Evolutionary conservation across 1,284 basidiomycete genomes (phyloP).

Genomic region (Boletus semigastroideus): DNA sequence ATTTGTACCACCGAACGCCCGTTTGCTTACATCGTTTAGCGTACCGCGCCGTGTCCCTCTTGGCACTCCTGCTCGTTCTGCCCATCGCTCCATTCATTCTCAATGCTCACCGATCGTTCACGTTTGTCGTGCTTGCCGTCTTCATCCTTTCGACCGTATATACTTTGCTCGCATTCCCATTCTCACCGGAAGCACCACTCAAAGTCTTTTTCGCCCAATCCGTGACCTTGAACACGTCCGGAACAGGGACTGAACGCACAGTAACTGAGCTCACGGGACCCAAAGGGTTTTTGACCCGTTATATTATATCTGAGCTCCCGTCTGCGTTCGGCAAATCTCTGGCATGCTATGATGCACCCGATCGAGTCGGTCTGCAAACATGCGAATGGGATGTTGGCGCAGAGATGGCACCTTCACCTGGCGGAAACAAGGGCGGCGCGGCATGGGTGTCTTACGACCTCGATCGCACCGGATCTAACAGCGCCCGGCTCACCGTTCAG

Average conservation of each 20-base stretch:
- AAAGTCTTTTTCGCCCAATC: conserved; percentile 70
- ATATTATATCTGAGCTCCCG: conserved; percentile 52
- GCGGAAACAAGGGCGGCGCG: conserved; percentile 10
- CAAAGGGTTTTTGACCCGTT: conserved; percentile 41
- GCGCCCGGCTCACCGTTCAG: conserved; percentile 46
- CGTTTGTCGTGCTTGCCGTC: conserved; percentile 40
- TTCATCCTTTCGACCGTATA: conserved; percentile 47
- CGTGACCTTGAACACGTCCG: conserved; percentile 42
- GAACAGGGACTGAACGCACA: conserved; percentile 18
- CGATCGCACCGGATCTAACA: conserved; percentile 37
- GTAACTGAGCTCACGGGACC: conserved; percentile 50
- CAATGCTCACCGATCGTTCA: conserved; percentile 50
- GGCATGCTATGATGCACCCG: conserved; percentile 17
- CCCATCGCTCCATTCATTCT: conserved; percentile 64
- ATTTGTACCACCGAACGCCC: background rate
- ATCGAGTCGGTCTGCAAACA: conserved; percentile 30
- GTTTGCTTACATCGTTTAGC: conserved; percentile 39
- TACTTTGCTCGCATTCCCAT: conserved; percentile 57
- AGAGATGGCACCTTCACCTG: conserved; percentile 35
- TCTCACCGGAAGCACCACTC: conserved; percentile 56
- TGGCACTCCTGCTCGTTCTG: conserved; percentile 52
- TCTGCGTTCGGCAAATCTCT: conserved; percentile 42
- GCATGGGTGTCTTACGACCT: conserved; percentile 38
- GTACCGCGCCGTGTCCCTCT: conserved; percentile 46
- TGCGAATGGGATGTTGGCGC: conserved; percentile 40